Evolutionary conservation across 495 filamentous ascomycete genomes (phyloP), one percentile per base, ranked within the genome.

Genomic region (Hyphodiscus hymeniophilus): DNA sequence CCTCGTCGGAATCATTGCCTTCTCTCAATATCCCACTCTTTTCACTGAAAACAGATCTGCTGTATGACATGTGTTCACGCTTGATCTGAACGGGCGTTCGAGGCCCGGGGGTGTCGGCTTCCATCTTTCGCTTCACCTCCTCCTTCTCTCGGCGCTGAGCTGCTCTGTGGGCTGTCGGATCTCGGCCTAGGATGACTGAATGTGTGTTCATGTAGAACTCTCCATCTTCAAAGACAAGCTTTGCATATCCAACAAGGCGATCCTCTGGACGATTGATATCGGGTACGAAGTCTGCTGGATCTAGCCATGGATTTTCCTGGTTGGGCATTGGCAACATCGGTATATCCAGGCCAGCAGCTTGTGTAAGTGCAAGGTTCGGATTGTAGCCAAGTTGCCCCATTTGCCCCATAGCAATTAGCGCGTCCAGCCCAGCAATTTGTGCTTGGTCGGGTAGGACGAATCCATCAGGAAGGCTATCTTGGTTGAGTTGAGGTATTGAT

Each of bases 191-290:
- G 16, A 77, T 73, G 21, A 86, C 73, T 1, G 71, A 72, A 54
- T 80, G 78, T 8, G 81, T 84, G 42, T 76, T 84, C 69, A 84
- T 79, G 59, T 84, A 85, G 59, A 82, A 87, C 57, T 80, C 73
- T 12, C 81, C 81, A 64, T 87, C 83, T 30, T 75, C 69, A 60
- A 87, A 85, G 53, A 78, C 74, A 22, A 87, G 69, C 61, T 82
- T 85, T 26, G 82, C 83, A 64, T 77, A 86, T 22, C 79, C 82
- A 10, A 28, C 26, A 28, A 28, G 26, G 5, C 26, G 26, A 28
- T 28, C 26, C 26, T 28, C 26, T 28, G 26, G 26, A 10, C 26
- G 26, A 28, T 28, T 28, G 26, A 10, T 10, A 28, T 28, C 26
- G 4, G 26, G 26, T 4, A 28, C 26, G 10, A 5, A 28, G 10